A percentile compares a stretch with the other conserved stretches of the same genome.
These are phyloP conservation scores for Nicotiana knightiana DNA, from an alignment of 257 asterid genomes.

Conservation along the genomic window DNA sequence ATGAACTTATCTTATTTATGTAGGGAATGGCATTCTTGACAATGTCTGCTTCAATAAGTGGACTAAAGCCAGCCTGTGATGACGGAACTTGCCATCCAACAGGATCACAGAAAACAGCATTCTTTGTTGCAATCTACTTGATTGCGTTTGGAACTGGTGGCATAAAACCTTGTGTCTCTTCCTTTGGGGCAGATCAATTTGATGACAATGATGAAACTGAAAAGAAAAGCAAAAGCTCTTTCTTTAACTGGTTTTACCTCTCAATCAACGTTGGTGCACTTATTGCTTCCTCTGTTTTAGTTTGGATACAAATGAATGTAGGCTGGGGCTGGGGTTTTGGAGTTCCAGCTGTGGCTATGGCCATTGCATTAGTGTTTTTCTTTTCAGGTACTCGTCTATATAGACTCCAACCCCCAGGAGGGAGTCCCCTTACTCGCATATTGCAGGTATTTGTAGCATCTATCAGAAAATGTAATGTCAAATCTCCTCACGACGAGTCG, in stretches of 20 bases:
- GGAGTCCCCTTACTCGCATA: slow-evolving; percentile 75
- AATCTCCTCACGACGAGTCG: slow-evolving; percentile 46
- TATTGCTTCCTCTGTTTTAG: slow-evolving; percentile 71
- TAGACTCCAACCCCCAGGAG: slow-evolving; percentile 74
- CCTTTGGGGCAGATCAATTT: slow-evolving; percentile 91
- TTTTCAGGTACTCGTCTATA: slow-evolving; percentile 54
- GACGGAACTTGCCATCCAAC: slow-evolving; percentile 44
- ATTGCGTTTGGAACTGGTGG: slow-evolving; percentile 93
- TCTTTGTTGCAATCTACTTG: slow-evolving; percentile 55
- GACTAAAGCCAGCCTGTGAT: slow-evolving; percentile 53
- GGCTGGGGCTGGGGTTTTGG: slow-evolving; percentile 98
- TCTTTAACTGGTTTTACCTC: slow-evolving; percentile 83
- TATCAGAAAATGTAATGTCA: slow-evolving; percentile 26
- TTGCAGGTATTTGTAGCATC: slow-evolving; percentile 68
- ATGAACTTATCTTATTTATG: background rate
- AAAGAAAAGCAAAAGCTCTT: slow-evolving; percentile 69
- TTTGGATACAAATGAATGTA: slow-evolving; percentile 79
- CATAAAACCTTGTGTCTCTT: slow-evolving; percentile 88
- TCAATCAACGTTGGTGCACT: slow-evolving; percentile 86
- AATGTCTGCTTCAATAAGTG: slow-evolving; percentile 50
- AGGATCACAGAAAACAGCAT: slow-evolving; percentile 30
- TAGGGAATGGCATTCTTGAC: slow-evolving; percentile 89
- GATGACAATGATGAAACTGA: slow-evolving; percentile 65
- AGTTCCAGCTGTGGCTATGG: slow-evolving; percentile 81
- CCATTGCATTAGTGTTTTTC: slow-evolving; percentile 54